Base-by-base conservation (phyloP, 2,329 filamentous ascomycete genomes). In the Lasiodiplodia theobromae region DNA sequence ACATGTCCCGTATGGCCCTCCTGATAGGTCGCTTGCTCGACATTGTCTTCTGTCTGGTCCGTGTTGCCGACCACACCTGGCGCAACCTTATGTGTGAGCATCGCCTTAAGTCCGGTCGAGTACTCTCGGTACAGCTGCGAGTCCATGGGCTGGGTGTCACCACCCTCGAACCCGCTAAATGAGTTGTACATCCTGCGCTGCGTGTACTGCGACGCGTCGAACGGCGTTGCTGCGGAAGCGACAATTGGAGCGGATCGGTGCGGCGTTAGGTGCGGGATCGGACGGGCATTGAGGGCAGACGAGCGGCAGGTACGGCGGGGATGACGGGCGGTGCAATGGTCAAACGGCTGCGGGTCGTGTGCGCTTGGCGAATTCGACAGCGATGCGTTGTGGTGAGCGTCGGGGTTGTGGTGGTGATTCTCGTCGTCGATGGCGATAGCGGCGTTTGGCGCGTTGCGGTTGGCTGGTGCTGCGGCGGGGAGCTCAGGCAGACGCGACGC, bases 131-230 rank as follows among this genome's bases (percentile, higher is more conserved):
- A 82, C 56, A 84, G 79, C 71, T 85, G 83, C 66, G 82, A 82
- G 66, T 82, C 81, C 72, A 78, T 77, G 28, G 79, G 78, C 74
- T 85, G 83, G 1, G 83, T 85, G 70, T 85, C 83, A 62, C 82
- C 82, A 68, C 78, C 78, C 62, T 77, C 76, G 57, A 74, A 79
- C 40, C 74, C 79, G 28, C 72, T 67, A 70, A 83, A 83, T 40
- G 79, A 81, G 37, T 74, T 72, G 67, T 72, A 68, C 75, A 77
- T 77, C 37, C 72, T 79, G 47, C n/a, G 18, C n/a, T 47, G 38
- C 11, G 62, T 52, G 49, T 44, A 40, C 3, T 25, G 37, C 47
- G 52, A 38, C 23, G 62, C 47, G 49, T 65, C 47, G 51, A 51
- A 34, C 21, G n/a, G 37, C 44, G 62, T 52, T 18, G 53, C 25